These are phyloP conservation scores for Turnera subulata DNA, from an alignment of 345 rosid species.

Conservation along the genomic window DNA sequence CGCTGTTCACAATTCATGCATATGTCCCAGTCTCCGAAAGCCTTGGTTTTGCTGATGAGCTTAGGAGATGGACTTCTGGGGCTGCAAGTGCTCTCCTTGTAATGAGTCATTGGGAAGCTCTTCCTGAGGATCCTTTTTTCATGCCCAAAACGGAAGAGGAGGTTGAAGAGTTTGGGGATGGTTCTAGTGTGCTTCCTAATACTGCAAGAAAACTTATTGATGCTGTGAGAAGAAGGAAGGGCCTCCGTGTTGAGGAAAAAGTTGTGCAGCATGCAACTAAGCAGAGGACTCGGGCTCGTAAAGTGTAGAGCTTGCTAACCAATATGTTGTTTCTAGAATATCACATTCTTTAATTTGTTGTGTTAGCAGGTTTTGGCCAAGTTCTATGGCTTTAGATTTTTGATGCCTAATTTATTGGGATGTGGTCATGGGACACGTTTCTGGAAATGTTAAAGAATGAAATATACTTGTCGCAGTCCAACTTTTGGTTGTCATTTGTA, in stretches of 20 bases:
- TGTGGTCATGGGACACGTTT: too few relatives aligned
- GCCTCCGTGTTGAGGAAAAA: constrained; percentile 83
- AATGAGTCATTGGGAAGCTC: constrained; percentile 87
- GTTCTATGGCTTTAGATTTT: too few relatives aligned
- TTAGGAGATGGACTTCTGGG: constrained; percentile 78
- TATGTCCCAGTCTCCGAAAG: constrained; percentile 87
- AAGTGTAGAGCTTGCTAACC: constrained; percentile 35
- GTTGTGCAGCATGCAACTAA: constrained; percentile 82
- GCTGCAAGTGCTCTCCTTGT: constrained; percentile 88
- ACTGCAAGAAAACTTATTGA: constrained; percentile 83
- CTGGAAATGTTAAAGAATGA: too few relatives aligned
- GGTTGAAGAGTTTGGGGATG: constrained; percentile 83
- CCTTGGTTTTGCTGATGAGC: constrained; percentile 84
- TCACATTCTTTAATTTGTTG: too few relatives aligned
- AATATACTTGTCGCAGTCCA: too few relatives aligned
- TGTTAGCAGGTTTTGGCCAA: too few relatives aligned
- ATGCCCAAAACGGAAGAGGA: constrained; percentile 87
- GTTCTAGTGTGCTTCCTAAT: constrained; percentile 79
- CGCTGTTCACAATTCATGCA: constrained; percentile 69
- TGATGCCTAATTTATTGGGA: too few relatives aligned
- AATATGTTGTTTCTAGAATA: neutral
- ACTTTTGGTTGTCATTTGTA: too few relatives aligned
- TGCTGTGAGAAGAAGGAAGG: constrained; percentile 69
- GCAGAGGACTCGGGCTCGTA: constrained; percentile 78
- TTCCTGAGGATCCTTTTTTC: constrained; percentile 85